Base-by-base conservation (phyloP, 345 rosid genomes). In the Ceriops decandra region DNA sequence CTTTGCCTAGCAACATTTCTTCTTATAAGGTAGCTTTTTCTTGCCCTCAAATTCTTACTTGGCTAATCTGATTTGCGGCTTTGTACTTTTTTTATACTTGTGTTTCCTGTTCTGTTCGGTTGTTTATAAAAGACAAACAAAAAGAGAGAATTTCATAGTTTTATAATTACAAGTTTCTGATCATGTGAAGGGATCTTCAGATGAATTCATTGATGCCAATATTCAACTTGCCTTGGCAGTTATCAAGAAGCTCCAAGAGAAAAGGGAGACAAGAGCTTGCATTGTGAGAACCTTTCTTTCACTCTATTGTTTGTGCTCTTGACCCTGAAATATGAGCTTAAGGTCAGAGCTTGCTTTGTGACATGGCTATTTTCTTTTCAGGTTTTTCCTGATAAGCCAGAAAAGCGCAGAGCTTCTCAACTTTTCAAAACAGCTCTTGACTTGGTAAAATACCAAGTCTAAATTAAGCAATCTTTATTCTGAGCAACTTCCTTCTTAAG, bases 351-450 rank as follows among this genome's bases (percentile, higher is more conserved):
- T 24, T 42, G 49, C 49, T 56, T 21, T 56, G 30, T 56, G 28
- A 22, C 6, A 9, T 56, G 28, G 1, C 19, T 21, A 27, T 24
- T n/a, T 36, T 13, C 49, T 71, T 73, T 73, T 78, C 83, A 93
- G 97, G 96, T 93, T 38, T 93, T 89, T 76, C 95, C 92, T 36
- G 97, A 93, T 57, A 85, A 85, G 75, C 97, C 96, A 68, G 97
- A 93, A 82, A 87, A 79, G 77, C 88, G 95, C 21, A 88, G 95
- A 80, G 96, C 95, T 74, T 77, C 87, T 0, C 68, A 88, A 76
- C 82, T 84, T 68, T 93, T 93, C 73, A 84, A 78, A 83, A 61
- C 90, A 19, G 95, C 97, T 33, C 72, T 93, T 65, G 98, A 91
- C 79, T 84, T 75, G 87, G 97, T 89, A 89, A 68, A 47, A 31